Evolutionary conservation across 2,329 filamentous ascomycete species (phyloP), one percentile per base, ranked within the genome.

Genomic region (Remersonia thermophila): DNA sequence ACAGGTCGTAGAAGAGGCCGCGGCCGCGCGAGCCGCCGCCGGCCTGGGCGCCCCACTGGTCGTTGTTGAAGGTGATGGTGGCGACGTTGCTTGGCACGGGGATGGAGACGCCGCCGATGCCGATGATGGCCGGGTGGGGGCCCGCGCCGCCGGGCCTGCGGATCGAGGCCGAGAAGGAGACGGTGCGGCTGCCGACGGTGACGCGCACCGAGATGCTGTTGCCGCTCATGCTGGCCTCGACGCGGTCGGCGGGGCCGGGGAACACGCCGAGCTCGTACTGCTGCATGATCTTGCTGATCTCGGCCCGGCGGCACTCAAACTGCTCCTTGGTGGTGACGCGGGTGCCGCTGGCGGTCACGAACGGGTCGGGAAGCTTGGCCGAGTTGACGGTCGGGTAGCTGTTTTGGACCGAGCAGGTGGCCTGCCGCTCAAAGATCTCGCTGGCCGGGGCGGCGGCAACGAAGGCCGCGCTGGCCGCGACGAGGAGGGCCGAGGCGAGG

Each of bases 1-100:
- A 74, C 4, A 78, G 58, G 31, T 65, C 66, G 56, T 71, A 78
- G 58, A 77, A 78, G 36, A 63, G 62, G 40, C 73, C 73, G 44
- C 63, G 57, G 35, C 73, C 73, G 35, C 71, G 71, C 39, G 63
- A 69, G 14, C 51, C 51, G 26, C 52, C 46, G 33, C 53, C 58
- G 10, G 49, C 50, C 56, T 78, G 71, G 14, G 61, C 59, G 15
- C 63, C 73, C 40, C 77, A 69, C 18, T 65, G 61, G 49, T 73
- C 65, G 53, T 76, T 77, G 55, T 64, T 62, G 56, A 77, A 77
- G 43, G 58, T 69, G 48, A 77, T 71, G 38, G 64, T 69, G 27
- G 66, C 73, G 18, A 78, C 65, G 33, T 57, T 63, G 26, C 54
- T 57, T 2, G 71, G 71, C 33, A 72, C 59, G 12, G 73, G 71